Evolutionary conservation across 2,329 filamentous ascomycete species (phyloP), one percentile per base, ranked within the genome.

Genomic region (Pseudogymnoascus sp.): DNA sequence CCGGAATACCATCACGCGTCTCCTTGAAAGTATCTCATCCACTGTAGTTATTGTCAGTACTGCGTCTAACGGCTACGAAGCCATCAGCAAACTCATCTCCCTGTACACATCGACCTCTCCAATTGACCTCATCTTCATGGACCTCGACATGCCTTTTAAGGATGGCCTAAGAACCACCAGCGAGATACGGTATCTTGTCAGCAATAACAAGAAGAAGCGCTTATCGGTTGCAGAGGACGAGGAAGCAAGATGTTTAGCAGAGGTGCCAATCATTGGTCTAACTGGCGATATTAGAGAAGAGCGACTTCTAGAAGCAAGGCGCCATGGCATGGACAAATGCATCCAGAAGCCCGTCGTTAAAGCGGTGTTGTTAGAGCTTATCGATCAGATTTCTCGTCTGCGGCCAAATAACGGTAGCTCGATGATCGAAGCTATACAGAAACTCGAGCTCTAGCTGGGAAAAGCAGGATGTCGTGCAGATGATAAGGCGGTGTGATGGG

Each of bases 141-240:
- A 91, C 68, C 84, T 89, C 67, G 86, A 90, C 70, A 90, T 91
- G 88, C 88, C 88, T 36, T 36, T n/a, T 6, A 36, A 36, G 35
- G 35, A 36, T n/a, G 35, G 35, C 35, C 35, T 36, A n/a, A 36
- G 35, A 36, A 36, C 35, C 11, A 36, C 35, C 4, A 36, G 35
- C 35, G 35, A 36, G 35, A 36, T 36, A 2, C 35, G 35, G 35
- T 14, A 36, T 36, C 35, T 36, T 5, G 35, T 36, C 35, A 36
- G 35, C 35, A n/a, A 36, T 36, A 36, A 36, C 12, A 36, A 36
- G 35, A 36, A 36, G 35, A 36, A 36, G 12, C 35, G 11, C 35
- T 12, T n/a, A 36, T 36, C 35, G 35, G 35, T 36, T 1, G 35
- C 35, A 36, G 35, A 36, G 35, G 35, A 14, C 11, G 3, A 5